These are phyloP conservation scores for Bipolaris bicolor DNA, from an alignment of 2,329 filamentous ascomycete species.

Conservation along the genomic window DNA sequence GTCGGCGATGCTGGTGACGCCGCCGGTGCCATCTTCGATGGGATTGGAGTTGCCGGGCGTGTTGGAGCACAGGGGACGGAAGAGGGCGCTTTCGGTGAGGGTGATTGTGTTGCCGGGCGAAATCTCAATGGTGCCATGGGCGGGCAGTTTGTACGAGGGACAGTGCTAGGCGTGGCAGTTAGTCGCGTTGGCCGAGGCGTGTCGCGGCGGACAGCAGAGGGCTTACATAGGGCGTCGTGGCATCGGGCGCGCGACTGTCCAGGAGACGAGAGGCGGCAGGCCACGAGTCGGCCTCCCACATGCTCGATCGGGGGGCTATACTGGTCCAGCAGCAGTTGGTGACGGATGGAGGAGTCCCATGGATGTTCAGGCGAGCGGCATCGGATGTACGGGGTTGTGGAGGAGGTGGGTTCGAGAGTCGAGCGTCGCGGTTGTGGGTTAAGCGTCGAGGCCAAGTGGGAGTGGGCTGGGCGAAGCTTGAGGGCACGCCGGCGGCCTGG, in stretches of 20 bases:
- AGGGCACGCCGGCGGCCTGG: conserved; percentile 16
- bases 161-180: conserved; percentile 56
- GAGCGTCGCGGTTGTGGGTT: conserved; percentile 19
- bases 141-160: conserved; percentile 67
- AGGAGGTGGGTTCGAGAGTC: conserved; percentile 14
- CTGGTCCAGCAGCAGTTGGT: conserved; percentile 44
- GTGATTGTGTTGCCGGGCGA: conserved; percentile 62
- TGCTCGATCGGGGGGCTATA: conserved; percentile 39
- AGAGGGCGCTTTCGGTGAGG: conserved; percentile 65
- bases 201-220: conserved; percentile 6
- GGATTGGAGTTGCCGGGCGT: conserved; percentile 35
- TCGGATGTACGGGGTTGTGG: conserved; percentile 13
- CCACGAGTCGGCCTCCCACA: conserved; percentile 38
- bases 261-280: conserved; percentile 29
- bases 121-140: conserved; percentile 62
- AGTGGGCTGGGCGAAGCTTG: conserved; percentile 27
- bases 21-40: conserved; percentile 48
- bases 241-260: conserved; percentile 32
- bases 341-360: conserved; percentile 36
- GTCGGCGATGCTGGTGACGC: conserved; percentile 63
- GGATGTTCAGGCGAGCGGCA: conserved; percentile 30
- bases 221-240: conserved; percentile 41
- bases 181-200: conserved; percentile 21
- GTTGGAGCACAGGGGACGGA: conserved; percentile 63
- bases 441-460: conserved; percentile 36